phyloP scores from a whole-genome alignment of 805 yeast species.

The Ogataea zsoltii region DNA sequence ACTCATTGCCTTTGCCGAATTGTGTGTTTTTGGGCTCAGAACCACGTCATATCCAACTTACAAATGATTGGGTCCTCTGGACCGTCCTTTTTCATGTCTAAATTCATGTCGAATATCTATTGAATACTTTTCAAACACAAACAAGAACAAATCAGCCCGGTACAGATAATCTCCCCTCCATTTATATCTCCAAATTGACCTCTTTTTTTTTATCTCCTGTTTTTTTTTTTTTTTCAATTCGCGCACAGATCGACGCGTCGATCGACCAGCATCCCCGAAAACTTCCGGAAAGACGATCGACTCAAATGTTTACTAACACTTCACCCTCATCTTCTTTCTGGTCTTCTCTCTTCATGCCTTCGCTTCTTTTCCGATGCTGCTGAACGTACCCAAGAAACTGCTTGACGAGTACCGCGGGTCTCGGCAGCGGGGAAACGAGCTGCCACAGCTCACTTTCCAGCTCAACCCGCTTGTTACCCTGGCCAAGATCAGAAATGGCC shows the following conservation, averaged over 20 bases:
- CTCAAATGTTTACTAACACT: background rate
- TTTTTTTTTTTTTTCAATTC: background rate
- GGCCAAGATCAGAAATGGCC: constrained; percentile 5
- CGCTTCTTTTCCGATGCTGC: background rate
- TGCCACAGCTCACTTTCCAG: constrained; percentile 14
- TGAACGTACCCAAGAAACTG: constrained; percentile 6
- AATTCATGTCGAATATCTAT: constrained; percentile 21
- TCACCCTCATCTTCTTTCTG: background rate
- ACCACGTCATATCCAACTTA: constrained; percentile 17
- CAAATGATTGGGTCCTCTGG: constrained; percentile 33
- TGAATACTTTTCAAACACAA: background rate
- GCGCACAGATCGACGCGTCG: constrained; percentile 1
- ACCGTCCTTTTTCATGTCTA: constrained; percentile 22
- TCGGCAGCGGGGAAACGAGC: constrained; percentile 11
- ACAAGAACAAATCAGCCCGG: background rate
- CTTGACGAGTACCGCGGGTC: constrained; percentile 17
- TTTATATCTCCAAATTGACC: background rate
- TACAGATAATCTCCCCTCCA: too few species aligned
- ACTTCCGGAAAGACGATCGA: constrained; percentile 5
- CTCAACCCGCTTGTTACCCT: constrained; percentile 16
- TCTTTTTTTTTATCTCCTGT: too few species aligned
- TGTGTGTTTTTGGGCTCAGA: too few species aligned
- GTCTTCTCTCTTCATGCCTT: background rate
- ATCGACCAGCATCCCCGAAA: background rate
- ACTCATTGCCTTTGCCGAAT: too few species aligned